Evolutionary conservation across 805 yeast genomes (phyloP).

Genomic region (Metschnikowia proteae): DNA sequence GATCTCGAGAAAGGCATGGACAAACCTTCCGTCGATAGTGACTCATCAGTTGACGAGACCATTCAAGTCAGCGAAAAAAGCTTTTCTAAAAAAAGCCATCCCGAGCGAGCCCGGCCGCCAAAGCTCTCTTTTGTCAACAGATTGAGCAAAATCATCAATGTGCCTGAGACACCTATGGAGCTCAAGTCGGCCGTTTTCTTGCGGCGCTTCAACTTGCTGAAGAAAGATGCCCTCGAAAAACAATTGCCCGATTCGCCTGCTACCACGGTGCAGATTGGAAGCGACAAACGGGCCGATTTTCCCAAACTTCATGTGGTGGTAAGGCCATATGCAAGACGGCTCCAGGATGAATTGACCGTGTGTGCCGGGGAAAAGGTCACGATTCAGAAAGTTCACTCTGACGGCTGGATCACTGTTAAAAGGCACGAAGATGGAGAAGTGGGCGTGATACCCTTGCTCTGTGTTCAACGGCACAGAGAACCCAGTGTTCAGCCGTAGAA

Average conservation of each 20-base stretch:
- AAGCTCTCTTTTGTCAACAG: slow-evolving; percentile 11
- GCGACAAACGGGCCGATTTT: background rate
- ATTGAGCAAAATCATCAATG: slow-evolving; percentile 24
- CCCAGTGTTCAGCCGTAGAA: background rate
- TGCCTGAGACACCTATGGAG: slow-evolving; percentile 20
- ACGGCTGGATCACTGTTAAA: slow-evolving; percentile 39
- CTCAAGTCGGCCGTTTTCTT: slow-evolving; percentile 31
- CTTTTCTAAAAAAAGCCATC: background rate
- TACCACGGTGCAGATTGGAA: slow-evolving; percentile 2
- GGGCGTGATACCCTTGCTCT: slow-evolving; percentile 34
- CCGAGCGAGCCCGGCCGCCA: slow-evolving; percentile 1
- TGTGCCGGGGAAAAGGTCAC: slow-evolving; percentile 29
- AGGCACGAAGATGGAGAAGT: slow-evolving; percentile 12
- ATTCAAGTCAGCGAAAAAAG: background rate
- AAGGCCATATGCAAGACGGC: slow-evolving; percentile 24
- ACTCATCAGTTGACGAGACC: background rate
- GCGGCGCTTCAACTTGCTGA: slow-evolving; percentile 29
- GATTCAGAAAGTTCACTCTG: slow-evolving; percentile 25
- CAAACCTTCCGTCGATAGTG: background rate
- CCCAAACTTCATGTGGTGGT: slow-evolving; percentile 19
- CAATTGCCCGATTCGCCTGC: slow-evolving; percentile 22
- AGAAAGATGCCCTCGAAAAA: slow-evolving; percentile 12
- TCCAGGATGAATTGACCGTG: slow-evolving; percentile 34
- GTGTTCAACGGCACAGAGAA: background rate
- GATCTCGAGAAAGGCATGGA: background rate